Conservation (phyloP, 345 rosid species). For the Eucalyptus erythrocorys region DNA sequence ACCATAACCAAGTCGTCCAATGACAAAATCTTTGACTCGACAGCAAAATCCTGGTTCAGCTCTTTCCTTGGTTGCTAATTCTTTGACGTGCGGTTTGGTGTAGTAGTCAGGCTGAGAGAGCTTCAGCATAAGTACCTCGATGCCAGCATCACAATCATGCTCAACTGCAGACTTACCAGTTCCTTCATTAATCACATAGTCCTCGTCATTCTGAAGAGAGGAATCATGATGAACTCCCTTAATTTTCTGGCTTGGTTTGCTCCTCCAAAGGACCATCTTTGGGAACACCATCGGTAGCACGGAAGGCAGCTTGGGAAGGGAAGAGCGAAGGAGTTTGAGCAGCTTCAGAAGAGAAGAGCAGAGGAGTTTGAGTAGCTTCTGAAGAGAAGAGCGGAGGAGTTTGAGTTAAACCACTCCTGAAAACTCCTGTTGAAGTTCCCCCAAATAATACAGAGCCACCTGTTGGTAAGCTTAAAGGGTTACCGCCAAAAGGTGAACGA, state of each 20-base stretch:
- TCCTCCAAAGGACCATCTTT: slow-evolving; percentile 25
- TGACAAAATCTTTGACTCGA: slow-evolving; percentile 65
- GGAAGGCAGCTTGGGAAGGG: not conserved
- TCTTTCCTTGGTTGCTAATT: slow-evolving; percentile 78
- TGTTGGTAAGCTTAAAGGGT: no score
- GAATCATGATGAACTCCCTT: slow-evolving; percentile 37
- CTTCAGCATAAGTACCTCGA: slow-evolving; percentile 87
- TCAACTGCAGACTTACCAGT: slow-evolving; percentile 65
- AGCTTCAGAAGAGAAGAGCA: no score
- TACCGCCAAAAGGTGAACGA: no score
- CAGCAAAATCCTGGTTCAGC: slow-evolving; percentile 71
- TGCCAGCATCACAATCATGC: slow-evolving; percentile 63
- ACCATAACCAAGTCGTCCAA: slow-evolving; percentile 83
- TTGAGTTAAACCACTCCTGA: no score
- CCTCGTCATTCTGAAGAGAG: slow-evolving; percentile 24
- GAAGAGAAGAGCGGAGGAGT: no score
- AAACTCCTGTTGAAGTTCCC: no score
- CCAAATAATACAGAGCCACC: no score
- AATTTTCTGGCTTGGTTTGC: slow-evolving; percentile 21
- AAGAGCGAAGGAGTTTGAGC: no score
- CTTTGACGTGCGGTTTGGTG: slow-evolving; percentile 81
- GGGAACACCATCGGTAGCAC: slow-evolving; percentile 15
- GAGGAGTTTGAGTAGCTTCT: no score
- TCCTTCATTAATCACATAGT: slow-evolving; percentile 36
- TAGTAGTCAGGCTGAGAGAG: slow-evolving; percentile 63